phyloP scores from a whole-genome alignment of 352 stramenopile species.

The Globisporangium apiculatum region DNA sequence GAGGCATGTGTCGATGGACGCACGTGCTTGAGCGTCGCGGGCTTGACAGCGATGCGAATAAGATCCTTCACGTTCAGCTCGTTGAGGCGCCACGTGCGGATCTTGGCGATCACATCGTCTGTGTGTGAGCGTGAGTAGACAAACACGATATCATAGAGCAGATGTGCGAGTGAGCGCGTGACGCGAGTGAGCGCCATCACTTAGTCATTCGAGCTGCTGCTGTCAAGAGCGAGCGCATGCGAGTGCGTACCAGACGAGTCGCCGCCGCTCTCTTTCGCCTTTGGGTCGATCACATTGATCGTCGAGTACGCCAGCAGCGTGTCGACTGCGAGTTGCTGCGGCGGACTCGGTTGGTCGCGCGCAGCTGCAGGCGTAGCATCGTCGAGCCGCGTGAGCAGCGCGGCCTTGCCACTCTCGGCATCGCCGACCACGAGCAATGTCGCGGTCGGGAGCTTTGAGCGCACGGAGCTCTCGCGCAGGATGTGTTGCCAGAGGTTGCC shows the following conservation, averaged over 20 bases:
- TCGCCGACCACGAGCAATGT: constrained; percentile 72
- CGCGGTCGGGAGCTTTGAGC: constrained; percentile 53
- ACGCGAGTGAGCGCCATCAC: too few relatives aligned
- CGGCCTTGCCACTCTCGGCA: constrained; percentile 64
- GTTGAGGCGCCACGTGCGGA: constrained; percentile 76
- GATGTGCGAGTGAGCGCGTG: not conserved
- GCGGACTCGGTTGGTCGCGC: constrained; percentile 14
- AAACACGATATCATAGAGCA: not conserved
- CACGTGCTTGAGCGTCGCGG: constrained; percentile 42
- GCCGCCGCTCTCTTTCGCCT: constrained; percentile 39
- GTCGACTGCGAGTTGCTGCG: constrained; percentile 21
- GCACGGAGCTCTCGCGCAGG: constrained; percentile 74
- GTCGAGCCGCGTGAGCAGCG: constrained; percentile 55
- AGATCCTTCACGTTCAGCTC: constrained; percentile 60
- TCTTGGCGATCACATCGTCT: constrained; percentile 72
- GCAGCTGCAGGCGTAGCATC: constrained; percentile 17
- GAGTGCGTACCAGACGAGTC: constrained; percentile 29
- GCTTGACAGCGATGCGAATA: constrained; percentile 59
- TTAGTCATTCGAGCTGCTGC: not conserved
- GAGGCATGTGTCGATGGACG: not conserved
- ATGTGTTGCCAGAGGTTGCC: constrained; percentile 79
- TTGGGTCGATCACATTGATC: constrained; percentile 59
- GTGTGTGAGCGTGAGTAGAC: not conserved
- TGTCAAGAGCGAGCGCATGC: not conserved
- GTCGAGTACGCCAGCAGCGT: constrained; percentile 55